Base-by-base conservation (phyloP, 169 alveolate genomes). In the Cryptosporidium parvum region DNA sequence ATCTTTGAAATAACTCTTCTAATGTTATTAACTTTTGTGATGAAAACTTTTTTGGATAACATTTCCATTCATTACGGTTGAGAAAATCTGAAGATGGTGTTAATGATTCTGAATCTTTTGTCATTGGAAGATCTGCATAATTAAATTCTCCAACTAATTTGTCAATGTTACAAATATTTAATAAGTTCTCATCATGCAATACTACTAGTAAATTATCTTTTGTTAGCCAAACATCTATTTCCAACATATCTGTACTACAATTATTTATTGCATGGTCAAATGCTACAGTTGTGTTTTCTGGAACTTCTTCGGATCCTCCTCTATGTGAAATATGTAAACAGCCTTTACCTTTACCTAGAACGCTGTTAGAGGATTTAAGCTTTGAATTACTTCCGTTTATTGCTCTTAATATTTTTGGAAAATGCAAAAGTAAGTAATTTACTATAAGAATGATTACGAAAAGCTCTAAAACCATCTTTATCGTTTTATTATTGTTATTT, bases 171-270 rank as follows among this genome's bases (percentile, higher is more conserved):
- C 91, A 75, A 9, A 91, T 23, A 42, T 84, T 37, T 12, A 35
- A 2, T 26, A 85, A 51, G 67, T 71, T 23, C 31, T 91, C 91
- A 62, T 91, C 93, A 70, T 91, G 93, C 52, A 85, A 61, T 21
- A 85, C 91, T 3, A 91, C 92, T 21, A 91, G 8, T 26, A 51
- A 69, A 48, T 70, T 70, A 52, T 91, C 94, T 56, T 85, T 85
- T 31, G 92, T 91, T 37, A 68, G 10, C 91, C 92, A 85, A 37
- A 91, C 94, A 59, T 91, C 94, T 26, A 86, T 80, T 51, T 91
- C 94, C 37, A 91, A 21, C 94, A 91, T 91, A 21, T 67, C 71
- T 58, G 92, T 85, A 31, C 70, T 56, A 75, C 92, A 85, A 16
- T 85, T 48, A 12, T 73, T 42, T 52, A 85, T 70, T 23, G 94